Percentiles rank a stretch among this genome's conserved stretches.
These are phyloP conservation scores for Yamadazyma sp. DNA, from an alignment of 805 yeast species.

Conservation along the genomic window DNA sequence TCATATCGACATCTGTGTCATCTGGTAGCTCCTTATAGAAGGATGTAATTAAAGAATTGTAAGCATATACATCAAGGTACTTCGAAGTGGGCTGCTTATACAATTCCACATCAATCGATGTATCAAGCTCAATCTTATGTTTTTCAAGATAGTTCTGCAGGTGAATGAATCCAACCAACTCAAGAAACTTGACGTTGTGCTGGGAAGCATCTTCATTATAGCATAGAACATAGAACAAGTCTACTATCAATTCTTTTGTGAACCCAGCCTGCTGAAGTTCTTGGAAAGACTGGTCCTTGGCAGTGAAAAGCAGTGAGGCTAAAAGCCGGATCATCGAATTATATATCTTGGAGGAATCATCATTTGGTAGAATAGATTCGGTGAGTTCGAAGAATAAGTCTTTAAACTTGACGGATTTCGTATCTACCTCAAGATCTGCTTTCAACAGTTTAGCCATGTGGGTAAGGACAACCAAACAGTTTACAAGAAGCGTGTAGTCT, in stretches of 20 bases:
- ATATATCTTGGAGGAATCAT: conserved; percentile 11
- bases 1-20: conserved; percentile 22
- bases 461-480: conserved; percentile 7
- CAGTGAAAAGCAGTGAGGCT: conserved; percentile 9
- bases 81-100: conserved; percentile 18
- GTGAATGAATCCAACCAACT: conserved; percentile 22
- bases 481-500: conserved; percentile 6
- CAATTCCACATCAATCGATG: conserved; percentile 16
- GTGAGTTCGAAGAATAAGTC: conserved; percentile 3
- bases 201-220: conserved; percentile 13
- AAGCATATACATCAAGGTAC: conserved; percentile 18
- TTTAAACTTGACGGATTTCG: conserved; percentile 1
- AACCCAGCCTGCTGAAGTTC: conserved; percentile 12
- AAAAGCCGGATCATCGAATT: conserved; percentile 15
- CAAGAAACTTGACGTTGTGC: conserved; percentile 19
- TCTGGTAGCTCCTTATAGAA: conserved; percentile 3
- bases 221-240: conserved; percentile 18
- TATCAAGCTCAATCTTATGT: conserved; percentile 16
- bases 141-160: conserved; percentile 16
- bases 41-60: too few relatives aligned
- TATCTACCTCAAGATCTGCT: neutral
- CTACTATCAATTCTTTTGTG: conserved; percentile 17
- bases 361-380: conserved; percentile 12
- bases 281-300: conserved; percentile 7
- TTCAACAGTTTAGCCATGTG: conserved; percentile 13